phyloP scores from a whole-genome alignment of 495 filamentous ascomycete species.

The Penicillium desertorum region DNA sequence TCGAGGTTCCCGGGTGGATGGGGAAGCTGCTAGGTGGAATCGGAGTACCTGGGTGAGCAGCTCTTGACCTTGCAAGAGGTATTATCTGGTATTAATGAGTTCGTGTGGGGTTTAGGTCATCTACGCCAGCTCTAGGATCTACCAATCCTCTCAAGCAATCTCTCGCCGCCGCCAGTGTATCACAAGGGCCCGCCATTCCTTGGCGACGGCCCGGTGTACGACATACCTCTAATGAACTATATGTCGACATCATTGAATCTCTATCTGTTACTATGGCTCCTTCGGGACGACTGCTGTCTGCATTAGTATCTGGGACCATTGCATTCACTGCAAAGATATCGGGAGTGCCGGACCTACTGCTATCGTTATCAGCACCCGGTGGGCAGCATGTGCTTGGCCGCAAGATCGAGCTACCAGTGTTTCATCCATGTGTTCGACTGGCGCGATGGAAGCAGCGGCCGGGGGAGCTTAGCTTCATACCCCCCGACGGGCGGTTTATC shows the following conservation, averaged over 20 bases:
- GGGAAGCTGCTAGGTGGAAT: constrained; percentile 89
- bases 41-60: constrained; percentile 67
- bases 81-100: neutral
- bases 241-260: constrained; percentile 93
- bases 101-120: constrained; percentile 26
- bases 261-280: constrained; percentile 84
- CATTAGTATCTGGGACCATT: constrained; percentile 87
- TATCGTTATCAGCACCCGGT: constrained; percentile 75
- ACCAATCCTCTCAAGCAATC: constrained; percentile 49
- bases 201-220: constrained; percentile 92
- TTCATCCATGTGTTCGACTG: constrained; percentile 92
- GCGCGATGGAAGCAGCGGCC: constrained; percentile 82
- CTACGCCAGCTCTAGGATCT: constrained; percentile 45
- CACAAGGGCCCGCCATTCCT: constrained; percentile 61
- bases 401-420: constrained; percentile 84
- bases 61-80: neutral
- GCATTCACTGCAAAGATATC: constrained; percentile 94
- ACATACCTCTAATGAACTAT: constrained; percentile 95
- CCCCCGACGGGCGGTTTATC: constrained; percentile 93
- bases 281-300: constrained; percentile 80
- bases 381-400: constrained; percentile 70
- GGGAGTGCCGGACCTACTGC: constrained; percentile 82
- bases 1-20: constrained; percentile 86
- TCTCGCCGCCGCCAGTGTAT: constrained; percentile 38
- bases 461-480: constrained; percentile 89